A percentile compares a stretch with the other conserved stretches of the same genome.
Conservation (phyloP, 306 rosid genomes). For the Cucurbita maxima region DNA sequence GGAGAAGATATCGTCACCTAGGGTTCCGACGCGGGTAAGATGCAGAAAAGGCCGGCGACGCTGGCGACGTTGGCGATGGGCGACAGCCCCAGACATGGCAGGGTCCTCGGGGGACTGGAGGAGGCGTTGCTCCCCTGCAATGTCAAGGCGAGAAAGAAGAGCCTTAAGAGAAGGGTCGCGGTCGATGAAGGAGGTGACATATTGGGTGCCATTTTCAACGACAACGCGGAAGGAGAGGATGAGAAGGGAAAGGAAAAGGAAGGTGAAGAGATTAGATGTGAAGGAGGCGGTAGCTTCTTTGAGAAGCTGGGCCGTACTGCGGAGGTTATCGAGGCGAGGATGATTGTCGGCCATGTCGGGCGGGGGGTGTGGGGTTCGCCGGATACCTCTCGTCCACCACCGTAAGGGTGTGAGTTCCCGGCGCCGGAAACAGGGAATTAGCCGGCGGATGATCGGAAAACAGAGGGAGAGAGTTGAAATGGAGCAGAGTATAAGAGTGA, state of each 20-base stretch:
- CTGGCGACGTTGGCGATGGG: conserved; percentile 32
- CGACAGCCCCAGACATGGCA: conserved; percentile 1
- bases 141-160: conserved; percentile 14
- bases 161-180: conserved; percentile 15
- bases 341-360: conserved; percentile 7
- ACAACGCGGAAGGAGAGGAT: conserved; percentile 10
- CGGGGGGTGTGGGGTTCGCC: neutral
- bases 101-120: conserved; percentile 13
- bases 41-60: conserved; percentile 57
- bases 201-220: conserved; percentile 13
- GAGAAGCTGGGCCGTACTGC: conserved; percentile 9
- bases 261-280: conserved; percentile 12
- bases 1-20: conserved; percentile 80
- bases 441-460: neutral
- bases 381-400: neutral
- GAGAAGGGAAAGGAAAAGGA: conserved; percentile 12
- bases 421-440: neutral
- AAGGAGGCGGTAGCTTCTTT: conserved; percentile 11
- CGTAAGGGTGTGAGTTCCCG: neutral
- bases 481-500: neutral
- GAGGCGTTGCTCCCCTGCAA: conserved; percentile 9
- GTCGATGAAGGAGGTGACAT: conserved; percentile 14
- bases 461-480: neutral
- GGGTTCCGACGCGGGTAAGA: conserved; percentile 81
- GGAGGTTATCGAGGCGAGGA: conserved; percentile 7